A percentile compares a stretch with the other conserved stretches of the same genome.
Conservation (phyloP, 768 basidiomycete genomes). For the Amanita pseudoporphyria region DNA sequence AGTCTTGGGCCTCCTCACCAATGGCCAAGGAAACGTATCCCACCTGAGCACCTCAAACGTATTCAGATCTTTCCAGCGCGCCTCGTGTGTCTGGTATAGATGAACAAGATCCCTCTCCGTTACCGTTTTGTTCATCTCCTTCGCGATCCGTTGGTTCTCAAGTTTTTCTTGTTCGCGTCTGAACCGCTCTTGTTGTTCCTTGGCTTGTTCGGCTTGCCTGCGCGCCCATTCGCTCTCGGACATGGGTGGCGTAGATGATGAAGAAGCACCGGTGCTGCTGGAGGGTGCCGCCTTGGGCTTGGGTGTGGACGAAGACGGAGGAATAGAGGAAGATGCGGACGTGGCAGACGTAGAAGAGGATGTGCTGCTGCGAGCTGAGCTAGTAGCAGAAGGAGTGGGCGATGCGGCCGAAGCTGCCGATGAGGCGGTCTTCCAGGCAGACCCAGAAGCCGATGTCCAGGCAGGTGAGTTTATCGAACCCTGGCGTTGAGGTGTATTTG, state of each 20-base stretch:
- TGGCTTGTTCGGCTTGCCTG: conserved; percentile 52
- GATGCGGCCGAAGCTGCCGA: conserved; percentile 16
- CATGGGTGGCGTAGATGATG: conserved; percentile 11
- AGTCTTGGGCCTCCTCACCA: conserved; percentile 42
- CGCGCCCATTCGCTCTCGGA: conserved; percentile 52
- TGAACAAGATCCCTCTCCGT: conserved; percentile 43
- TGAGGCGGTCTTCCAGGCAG: conserved; percentile 15
- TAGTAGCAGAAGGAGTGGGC: conserved; percentile 14
- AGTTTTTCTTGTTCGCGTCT: conserved; percentile 54
- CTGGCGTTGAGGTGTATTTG: conserved; percentile 14
- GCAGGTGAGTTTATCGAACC: conserved; percentile 8
- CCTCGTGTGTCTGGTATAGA: conserved; percentile 52
- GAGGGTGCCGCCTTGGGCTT: conserved; percentile 10
- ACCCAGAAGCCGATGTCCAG: conserved; percentile 13
- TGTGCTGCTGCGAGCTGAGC: conserved; percentile 21
- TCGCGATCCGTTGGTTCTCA: conserved; percentile 47
- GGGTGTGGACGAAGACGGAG: conserved; percentile 17
- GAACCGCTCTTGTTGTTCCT: conserved; percentile 61
- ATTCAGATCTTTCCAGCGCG: conserved; percentile 45
- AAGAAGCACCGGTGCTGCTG: conserved; percentile 11
- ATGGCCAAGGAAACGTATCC: conserved; percentile 70
- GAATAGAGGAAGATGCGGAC: conserved; percentile 19
- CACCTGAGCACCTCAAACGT: conserved; percentile 39
- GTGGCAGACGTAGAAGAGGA: conserved; percentile 4
- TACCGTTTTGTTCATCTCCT: conserved; percentile 26